Percentiles rank a stretch among this genome's conserved stretches.
These are phyloP conservation scores for Haplosporangium sp. DNA, from an alignment of 371 early-diverging fungal genomes.

Conservation along the genomic window DNA sequence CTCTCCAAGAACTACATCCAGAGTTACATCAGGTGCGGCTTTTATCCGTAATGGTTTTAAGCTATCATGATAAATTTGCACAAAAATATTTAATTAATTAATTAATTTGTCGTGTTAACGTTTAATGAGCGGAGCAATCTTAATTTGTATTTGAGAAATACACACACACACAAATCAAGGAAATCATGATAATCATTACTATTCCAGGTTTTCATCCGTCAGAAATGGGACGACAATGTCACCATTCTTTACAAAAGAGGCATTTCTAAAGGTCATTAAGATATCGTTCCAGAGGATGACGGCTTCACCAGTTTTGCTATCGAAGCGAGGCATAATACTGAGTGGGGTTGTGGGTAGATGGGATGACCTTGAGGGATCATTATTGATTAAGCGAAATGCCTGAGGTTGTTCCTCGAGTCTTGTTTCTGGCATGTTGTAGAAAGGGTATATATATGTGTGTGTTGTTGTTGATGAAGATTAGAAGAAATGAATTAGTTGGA, in stretches of 20 bases:
- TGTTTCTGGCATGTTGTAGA: not conserved
- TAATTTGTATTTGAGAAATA: too few species aligned
- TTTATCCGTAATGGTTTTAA: not conserved
- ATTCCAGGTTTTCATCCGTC: not conserved
- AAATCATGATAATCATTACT: not conserved
- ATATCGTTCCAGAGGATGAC: conserved; percentile 5
- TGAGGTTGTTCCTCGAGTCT: not conserved
- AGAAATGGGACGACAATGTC: not conserved
- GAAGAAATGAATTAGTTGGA: not conserved
- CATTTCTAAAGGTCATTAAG: not conserved
- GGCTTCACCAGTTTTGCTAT: not conserved
- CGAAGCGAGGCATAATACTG: conserved; percentile 3
- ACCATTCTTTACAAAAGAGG: not conserved
- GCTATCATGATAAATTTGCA: not conserved
- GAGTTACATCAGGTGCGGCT: too few species aligned
- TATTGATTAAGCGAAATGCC: not conserved
- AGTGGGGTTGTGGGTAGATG: not conserved
- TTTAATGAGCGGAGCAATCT: too few species aligned
- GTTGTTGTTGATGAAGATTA: not conserved
- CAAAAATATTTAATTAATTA: too few species aligned
- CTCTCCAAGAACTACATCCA: not conserved
- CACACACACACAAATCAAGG: too few species aligned
- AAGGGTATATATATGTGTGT: too few species aligned
- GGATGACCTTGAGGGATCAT: not conserved
- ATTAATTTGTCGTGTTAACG: too few species aligned